Evolutionary conservation across 73 alveolate species (phyloP).

Genomic region (Breviolum minutum): DNA sequence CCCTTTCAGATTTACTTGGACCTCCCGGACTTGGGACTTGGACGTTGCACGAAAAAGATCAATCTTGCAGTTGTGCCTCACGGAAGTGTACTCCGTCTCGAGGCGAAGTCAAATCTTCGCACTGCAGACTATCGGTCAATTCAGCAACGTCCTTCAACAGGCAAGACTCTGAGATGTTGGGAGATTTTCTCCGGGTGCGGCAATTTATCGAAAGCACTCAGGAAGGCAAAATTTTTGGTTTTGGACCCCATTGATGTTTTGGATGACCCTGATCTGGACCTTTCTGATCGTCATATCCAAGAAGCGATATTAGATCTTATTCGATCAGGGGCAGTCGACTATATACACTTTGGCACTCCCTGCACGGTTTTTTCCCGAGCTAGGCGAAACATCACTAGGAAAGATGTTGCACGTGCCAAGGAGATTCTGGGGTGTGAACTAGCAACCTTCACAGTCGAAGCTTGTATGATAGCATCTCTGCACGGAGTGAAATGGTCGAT

Average conservation of each 20-base stretch:
- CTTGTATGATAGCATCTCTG: no score
- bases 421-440: background rate
- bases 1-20: background rate
- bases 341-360: background rate
- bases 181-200: background rate
- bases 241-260: background rate
- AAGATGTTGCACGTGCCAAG: background rate
- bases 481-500: background rate
- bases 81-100: background rate
- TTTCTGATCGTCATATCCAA: background rate
- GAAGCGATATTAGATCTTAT: background rate
- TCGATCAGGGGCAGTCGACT: background rate
- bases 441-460: background rate
- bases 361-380: slow-evolving; percentile 5
- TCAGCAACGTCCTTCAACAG: background rate
- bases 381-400: background rate
- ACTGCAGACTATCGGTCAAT: background rate
- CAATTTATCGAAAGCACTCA: background rate
- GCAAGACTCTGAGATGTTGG: background rate
- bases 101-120: background rate
- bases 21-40: background rate
- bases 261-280: background rate
- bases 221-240: background rate
- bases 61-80: background rate
- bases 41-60: background rate